Evolutionary conservation across 352 stramenopile genomes (phyloP), one percentile per base, ranked within the genome.

Genomic region (Globisporangium paroecandrum): DNA sequence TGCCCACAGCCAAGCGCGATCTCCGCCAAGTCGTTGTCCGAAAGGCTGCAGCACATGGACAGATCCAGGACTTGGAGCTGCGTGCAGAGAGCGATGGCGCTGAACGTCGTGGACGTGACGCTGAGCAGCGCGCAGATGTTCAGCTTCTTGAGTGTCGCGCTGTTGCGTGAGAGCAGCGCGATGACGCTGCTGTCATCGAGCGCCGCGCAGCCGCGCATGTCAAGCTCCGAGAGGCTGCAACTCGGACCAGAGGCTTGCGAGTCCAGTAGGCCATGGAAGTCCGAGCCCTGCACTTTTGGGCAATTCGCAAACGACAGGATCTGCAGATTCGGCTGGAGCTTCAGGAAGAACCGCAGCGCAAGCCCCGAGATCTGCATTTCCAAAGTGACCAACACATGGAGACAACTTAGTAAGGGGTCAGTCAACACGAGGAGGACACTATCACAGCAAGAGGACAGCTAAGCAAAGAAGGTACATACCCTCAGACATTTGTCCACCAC

Each of bases 21-120:
- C 7, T 56, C 64, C 12, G 41, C 65, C 0, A 97, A 57, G 62
- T 90, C 76, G 10, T 55, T 43, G 60, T 95, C 88, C 7, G 77
- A 73, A 15, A 97, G 62, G 12, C 72, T 78, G 29, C 82, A 78
- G 70, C 90, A 97, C 70, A 97, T 84, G 41, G 75, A 85, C 27
- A 97, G 62, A 62, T 91, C 81, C 15, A 98, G 80, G 0, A 77
- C 73, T 27, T 70, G 71, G 3, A 98, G 74, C 18, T 73, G 65
- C 0, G 47, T n/a, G 62, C 81, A 89, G 24, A 68, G 69, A 0
- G 83, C 69, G 65, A 97, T 83, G 2, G 77, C 79, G 29, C 77
- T 58, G 55, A 96, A 97, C 3, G 82, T 78, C 5, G 60, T 64
- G 27, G 81, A 77, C 10, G 71, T 81, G 20, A 96, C 64, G 6